Percentiles rank a stretch among this genome's conserved stretches.
Evolutionary conservation across 2,329 filamentous ascomycete species (phyloP).

Genomic region (Cercospora zeae-maydis): DNA sequence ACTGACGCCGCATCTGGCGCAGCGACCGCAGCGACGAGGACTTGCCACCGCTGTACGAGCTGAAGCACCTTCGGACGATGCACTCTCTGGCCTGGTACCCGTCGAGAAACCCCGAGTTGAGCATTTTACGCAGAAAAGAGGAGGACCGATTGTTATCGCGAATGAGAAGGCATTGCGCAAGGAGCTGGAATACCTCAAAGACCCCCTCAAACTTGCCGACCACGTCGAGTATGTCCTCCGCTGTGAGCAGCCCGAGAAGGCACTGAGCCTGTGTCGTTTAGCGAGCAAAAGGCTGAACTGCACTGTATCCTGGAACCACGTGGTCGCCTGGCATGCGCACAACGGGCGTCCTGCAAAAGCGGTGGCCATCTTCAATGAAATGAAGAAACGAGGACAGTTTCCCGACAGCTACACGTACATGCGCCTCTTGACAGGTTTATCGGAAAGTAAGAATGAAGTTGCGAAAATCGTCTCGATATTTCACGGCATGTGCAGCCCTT

Average conservation of each 20-base stretch:
- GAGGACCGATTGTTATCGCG: conserved; percentile 7
- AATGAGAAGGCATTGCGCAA: conserved; percentile 42
- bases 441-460: conserved; percentile 57
- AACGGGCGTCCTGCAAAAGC: conserved; percentile 60
- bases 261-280: conserved; percentile 62
- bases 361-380: conserved; percentile 90
- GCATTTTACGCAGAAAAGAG: conserved; percentile 3
- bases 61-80: conserved; percentile 18
- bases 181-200: conserved; percentile 61
- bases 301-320: conserved; percentile 80
- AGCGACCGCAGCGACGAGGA: conserved; percentile 7
- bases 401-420: conserved; percentile 84
- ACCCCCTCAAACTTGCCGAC: conserved; percentile 69
- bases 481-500: conserved; percentile 64
- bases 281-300: conserved; percentile 64
- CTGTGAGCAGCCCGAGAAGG: conserved; percentile 61
- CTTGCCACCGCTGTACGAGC: conserved; percentile 9
- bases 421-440: conserved; percentile 73
- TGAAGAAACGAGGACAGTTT: conserved; percentile 86
- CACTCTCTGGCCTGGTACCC: conserved; percentile 33
- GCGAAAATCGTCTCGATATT: conserved; percentile 71
- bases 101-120: conserved; percentile 7
- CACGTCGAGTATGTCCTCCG: conserved; percentile 61
- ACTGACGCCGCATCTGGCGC: conserved; percentile 24
- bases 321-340: conserved; percentile 69